Evolutionary conservation across 2,329 filamentous ascomycete species (phyloP).

Genomic region (Sporothrix dimorphospora): DNA sequence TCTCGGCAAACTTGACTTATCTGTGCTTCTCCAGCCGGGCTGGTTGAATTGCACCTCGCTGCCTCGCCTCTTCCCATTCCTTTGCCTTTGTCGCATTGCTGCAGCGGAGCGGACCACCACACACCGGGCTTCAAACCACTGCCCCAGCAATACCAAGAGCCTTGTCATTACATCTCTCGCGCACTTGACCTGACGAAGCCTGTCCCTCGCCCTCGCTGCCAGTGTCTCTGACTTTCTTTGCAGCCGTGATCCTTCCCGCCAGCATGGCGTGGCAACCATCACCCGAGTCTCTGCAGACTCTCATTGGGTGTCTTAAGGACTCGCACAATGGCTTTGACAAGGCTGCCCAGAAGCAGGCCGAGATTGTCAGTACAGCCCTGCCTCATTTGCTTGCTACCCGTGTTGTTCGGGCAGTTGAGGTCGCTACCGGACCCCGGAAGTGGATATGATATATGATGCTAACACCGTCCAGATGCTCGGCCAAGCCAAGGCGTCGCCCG

Average conservation of each 20-base stretch:
- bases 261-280: slow-evolving; percentile 91
- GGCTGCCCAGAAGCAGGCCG: slow-evolving; percentile 82
- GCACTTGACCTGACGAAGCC: not conserved
- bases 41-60: slow-evolving; percentile 15
- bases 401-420: not conserved
- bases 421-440: not conserved
- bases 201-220: not conserved
- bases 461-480: slow-evolving; percentile 73
- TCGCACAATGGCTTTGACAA: slow-evolving; percentile 85
- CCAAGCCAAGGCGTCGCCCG: slow-evolving; percentile 83
- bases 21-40: slow-evolving; percentile 15
- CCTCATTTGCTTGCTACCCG: not conserved
- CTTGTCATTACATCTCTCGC: not conserved
- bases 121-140: not conserved
- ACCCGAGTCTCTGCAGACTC: slow-evolving; percentile 83
- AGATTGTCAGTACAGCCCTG: slow-evolving; percentile 64
- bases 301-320: slow-evolving; percentile 86
- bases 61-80: not conserved
- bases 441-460: not conserved
- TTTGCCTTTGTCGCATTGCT: slow-evolving; percentile 18
- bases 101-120: slow-evolving; percentile 1
- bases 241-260: slow-evolving; percentile 15
- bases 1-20: not conserved
- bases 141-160: not conserved
- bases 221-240: not conserved